phyloP scores from a whole-genome alignment of 805 yeast species.

The Priceomyces medius region DNA sequence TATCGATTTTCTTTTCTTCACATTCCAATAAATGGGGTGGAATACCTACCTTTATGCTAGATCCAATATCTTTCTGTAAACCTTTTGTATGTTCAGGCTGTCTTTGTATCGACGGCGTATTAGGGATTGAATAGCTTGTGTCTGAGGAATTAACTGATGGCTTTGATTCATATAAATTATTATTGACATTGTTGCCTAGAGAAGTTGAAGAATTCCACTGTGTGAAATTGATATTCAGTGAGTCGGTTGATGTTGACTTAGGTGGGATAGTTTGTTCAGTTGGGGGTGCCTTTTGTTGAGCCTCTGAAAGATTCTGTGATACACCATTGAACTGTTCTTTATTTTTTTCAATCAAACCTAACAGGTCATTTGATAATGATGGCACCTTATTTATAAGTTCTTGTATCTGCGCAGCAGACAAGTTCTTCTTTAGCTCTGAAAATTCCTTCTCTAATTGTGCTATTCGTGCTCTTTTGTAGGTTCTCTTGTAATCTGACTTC shows the following conservation, averaged over 20 bases:
- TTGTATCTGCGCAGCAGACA: conserved; percentile 36
- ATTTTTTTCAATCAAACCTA: not conserved
- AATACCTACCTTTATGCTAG: conserved; percentile 5
- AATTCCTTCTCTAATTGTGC: conserved; percentile 84
- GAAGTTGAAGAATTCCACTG: not conserved
- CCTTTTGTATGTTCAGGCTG: conserved; percentile 6
- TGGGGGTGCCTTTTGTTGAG: not conserved
- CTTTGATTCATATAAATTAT: conserved; percentile 5
- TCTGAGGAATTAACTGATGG: conserved; percentile 17
- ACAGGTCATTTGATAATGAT: conserved; percentile 12
- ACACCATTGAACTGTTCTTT: not conserved
- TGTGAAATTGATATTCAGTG: conserved; percentile 7
- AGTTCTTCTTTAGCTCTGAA: conserved; percentile 59
- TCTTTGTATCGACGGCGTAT: conserved; percentile 27
- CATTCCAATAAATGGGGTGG: conserved; percentile 43
- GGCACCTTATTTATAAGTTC: conserved; percentile 30
- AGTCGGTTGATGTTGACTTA: not conserved
- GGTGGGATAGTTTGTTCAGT: not conserved
- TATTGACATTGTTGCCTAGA: not conserved
- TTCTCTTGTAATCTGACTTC: conserved; percentile 80
- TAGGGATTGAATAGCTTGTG: conserved; percentile 25
- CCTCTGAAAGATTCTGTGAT: not conserved
- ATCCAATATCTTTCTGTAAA: not conserved
- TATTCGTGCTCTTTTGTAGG: conserved; percentile 80
- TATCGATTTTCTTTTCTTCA: conserved; percentile 69